A percentile compares a stretch with the other conserved stretches of the same genome.
These are phyloP conservation scores for Naganishia cerealis DNA, from an alignment of 1,284 basidiomycete species.

Conservation along the genomic window DNA sequence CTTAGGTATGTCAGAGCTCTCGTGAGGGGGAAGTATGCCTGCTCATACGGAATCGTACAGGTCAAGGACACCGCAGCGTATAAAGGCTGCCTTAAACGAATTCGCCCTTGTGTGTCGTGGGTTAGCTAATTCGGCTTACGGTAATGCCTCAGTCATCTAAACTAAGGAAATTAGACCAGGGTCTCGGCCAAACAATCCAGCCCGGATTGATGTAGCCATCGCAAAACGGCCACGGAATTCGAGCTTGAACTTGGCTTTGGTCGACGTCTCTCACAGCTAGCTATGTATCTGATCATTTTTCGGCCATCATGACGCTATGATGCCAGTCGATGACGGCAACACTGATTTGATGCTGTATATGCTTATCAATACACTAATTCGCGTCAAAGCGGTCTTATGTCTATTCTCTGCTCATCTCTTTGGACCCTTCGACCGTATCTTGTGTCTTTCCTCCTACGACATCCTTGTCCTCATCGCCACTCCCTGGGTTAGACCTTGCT, in stretches of 20 bases:
- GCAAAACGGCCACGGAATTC: too few species aligned
- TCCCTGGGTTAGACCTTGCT: conserved; percentile 14
- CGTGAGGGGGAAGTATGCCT: neutral
- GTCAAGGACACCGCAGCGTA: conserved; percentile 50
- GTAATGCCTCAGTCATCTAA: conserved; percentile 50
- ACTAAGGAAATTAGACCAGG: neutral
- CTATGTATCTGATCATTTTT: too few species aligned
- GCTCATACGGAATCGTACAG: conserved; percentile 30
- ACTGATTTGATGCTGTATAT: neutral
- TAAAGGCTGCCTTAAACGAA: conserved; percentile 55
- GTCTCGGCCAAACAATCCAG: neutral
- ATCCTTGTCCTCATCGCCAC: conserved; percentile 33
- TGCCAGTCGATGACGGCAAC: neutral
- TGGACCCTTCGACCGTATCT: neutral
- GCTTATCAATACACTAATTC: neutral
- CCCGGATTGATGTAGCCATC: too few species aligned
- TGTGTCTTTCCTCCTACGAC: neutral
- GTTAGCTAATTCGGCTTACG: conserved; percentile 53
- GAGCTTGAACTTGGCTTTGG: too few species aligned
- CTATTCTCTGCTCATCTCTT: neutral
- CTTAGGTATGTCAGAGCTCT: conserved; percentile 61
- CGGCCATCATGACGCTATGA: neutral
- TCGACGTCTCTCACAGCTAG: too few species aligned
- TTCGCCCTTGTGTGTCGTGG: conserved; percentile 54
- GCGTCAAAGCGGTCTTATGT: neutral